Evolutionary conservation across 1,284 basidiomycete genomes (phyloP).

Genomic region (Tetrapyrgos nigripes): DNA sequence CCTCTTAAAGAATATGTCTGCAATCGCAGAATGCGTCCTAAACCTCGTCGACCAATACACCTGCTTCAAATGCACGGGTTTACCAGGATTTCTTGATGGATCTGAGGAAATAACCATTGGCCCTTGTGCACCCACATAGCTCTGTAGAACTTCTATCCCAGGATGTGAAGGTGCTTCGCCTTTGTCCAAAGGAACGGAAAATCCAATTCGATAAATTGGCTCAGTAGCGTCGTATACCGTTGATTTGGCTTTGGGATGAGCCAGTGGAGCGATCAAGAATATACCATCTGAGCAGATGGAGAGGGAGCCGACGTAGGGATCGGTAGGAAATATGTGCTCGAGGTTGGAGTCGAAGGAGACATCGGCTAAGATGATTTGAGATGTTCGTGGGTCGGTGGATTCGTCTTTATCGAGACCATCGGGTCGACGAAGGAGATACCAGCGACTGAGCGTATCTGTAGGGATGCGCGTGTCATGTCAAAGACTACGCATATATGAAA

Average conservation of each 20-base stretch:
- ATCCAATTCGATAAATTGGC: constrained; percentile 35
- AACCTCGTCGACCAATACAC: constrained; percentile 44
- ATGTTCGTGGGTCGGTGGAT: constrained; percentile 27
- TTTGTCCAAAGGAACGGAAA: constrained; percentile 28
- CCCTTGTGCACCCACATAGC: constrained; percentile 35
- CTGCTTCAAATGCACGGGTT: constrained; percentile 34
- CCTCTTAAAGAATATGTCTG: constrained; percentile 38
- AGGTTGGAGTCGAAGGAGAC: constrained; percentile 31
- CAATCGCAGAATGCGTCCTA: constrained; percentile 42
- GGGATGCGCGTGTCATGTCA: background rate
- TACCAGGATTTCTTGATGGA: constrained; percentile 32
- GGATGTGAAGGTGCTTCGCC: constrained; percentile 38
- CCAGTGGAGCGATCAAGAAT: constrained; percentile 33
- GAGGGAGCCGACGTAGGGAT: constrained; percentile 12
- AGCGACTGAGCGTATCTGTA: constrained; percentile 37
- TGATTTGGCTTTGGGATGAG: constrained; percentile 8
- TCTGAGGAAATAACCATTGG: constrained; percentile 36
- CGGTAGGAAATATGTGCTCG: background rate
- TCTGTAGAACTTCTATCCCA: constrained; percentile 39
- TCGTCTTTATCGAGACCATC: constrained; percentile 26
- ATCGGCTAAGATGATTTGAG: constrained; percentile 42
- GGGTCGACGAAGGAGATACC: constrained; percentile 43
- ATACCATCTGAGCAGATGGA: constrained; percentile 25
- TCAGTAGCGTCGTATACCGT: constrained; percentile 7
- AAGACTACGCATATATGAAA: no score